Conservation (phyloP, 2,329 filamentous ascomycete species). For the Paracamarosporium sp. region DNA sequence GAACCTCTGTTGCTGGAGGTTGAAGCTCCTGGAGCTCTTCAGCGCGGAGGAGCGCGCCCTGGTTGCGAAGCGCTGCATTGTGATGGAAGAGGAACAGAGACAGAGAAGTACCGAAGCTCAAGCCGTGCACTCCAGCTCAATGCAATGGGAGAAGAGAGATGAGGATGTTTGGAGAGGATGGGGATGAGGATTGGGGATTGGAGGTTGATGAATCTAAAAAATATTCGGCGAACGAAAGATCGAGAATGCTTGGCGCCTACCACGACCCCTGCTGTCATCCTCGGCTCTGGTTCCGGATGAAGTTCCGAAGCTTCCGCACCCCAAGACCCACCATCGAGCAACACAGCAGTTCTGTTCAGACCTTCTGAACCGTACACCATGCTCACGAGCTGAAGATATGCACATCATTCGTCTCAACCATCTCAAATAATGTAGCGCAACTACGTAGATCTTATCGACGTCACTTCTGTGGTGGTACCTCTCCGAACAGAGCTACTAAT, state of each 20-base stretch:
- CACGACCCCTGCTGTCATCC: constrained; percentile 1
- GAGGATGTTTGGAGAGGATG: constrained; percentile 27
- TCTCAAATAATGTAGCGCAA: no score
- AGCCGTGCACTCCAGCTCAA: constrained; percentile 44
- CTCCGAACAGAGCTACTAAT: constrained; percentile 11
- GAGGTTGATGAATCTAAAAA: constrained; percentile 21
- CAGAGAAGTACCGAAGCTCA: constrained; percentile 28
- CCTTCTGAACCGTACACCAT: background rate
- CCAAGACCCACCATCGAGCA: background rate
- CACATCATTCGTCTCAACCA: no score
- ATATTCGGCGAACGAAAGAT: constrained; percentile 23
- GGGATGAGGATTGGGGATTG: constrained; percentile 12
- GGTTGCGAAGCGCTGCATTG: constrained; percentile 94
- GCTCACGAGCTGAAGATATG: no score
- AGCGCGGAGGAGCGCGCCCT: constrained; percentile 81
- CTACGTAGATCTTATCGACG: background rate
- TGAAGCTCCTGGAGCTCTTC: constrained; percentile 67
- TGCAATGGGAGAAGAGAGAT: constrained; percentile 41
- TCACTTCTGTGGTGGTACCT: background rate
- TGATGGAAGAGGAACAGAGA: constrained; percentile 47
- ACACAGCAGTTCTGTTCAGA: background rate
- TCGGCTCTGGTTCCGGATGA: constrained; percentile 3
- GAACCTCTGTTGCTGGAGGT: constrained; percentile 89
- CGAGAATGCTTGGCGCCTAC: constrained; percentile 22
- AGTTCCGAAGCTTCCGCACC: constrained; percentile 4